A percentile compares a stretch with the other conserved stretches of the same genome.
Evolutionary conservation across 1,284 basidiomycete species (phyloP).

Genomic region (Fomitopsis schrenkii): DNA sequence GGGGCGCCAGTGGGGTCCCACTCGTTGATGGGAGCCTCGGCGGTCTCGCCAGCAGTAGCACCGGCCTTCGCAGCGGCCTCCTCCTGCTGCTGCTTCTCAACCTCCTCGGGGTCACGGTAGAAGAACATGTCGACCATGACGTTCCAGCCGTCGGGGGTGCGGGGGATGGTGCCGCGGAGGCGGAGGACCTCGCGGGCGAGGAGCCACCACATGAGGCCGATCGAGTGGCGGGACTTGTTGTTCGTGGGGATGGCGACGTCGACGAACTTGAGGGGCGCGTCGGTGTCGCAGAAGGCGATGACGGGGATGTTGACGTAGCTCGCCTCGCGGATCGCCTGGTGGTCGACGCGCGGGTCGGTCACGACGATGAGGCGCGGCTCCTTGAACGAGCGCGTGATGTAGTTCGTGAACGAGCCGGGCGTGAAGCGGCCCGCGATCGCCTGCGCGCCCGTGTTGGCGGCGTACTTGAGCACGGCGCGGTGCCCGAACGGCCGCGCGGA

Average conservation of each 20-base stretch:
- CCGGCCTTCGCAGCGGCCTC: conserved; percentile 82
- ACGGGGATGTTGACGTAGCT: conserved; percentile 99
- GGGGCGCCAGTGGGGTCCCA: conserved; percentile 79
- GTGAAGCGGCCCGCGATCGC: conserved; percentile 99
- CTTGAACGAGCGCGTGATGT: conserved; percentile 99
- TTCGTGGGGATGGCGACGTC: conserved; percentile 99
- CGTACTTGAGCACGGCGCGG: conserved; percentile 98
- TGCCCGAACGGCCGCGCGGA: conserved; percentile 98
- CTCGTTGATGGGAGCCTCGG: conserved; percentile 56
- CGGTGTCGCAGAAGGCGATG: conserved; percentile 98
- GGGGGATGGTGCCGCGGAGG: conserved; percentile 88
- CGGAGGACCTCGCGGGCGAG: conserved; percentile 97
- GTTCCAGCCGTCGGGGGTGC: conserved; percentile 89
- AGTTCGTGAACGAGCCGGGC: conserved; percentile 98
- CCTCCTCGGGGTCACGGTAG: conserved; percentile 99
- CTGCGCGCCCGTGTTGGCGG: conserved; percentile 96
- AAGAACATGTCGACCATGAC: conserved; percentile 99
- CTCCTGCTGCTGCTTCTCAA: conserved; percentile 94
- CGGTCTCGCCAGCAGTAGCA: conserved; percentile 49
- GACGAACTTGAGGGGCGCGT: conserved; percentile 95
- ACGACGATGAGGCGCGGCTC: conserved; percentile 98
- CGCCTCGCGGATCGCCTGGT: conserved; percentile 99
- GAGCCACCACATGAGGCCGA: conserved; percentile 99
- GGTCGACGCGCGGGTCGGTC: conserved; percentile 98
- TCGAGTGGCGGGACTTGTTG: conserved; percentile 97